A percentile compares a stretch with the other conserved stretches of the same genome.
Conservation (phyloP, 2,329 filamentous ascomycete genomes). For the Tolypocladium cylindrosporum region DNA sequence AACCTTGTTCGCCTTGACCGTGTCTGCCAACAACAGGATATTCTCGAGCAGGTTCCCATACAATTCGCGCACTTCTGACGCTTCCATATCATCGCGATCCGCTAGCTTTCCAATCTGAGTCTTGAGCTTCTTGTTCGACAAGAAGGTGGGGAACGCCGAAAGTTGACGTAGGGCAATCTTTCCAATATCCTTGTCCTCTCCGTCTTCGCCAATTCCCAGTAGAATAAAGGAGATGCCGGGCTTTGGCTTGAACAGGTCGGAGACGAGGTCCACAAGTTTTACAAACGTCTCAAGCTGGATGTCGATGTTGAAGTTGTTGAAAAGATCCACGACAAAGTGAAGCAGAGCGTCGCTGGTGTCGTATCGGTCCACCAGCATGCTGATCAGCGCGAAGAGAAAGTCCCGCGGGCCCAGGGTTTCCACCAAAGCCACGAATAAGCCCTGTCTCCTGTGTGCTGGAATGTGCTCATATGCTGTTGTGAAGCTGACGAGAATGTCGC, state of each 20-base stretch:
- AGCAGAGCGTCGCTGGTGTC: conserved; percentile 63
- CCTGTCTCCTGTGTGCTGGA: conserved; percentile 71
- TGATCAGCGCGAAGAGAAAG: conserved; percentile 77
- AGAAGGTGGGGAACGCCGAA: conserved; percentile 44
- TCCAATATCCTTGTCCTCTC: conserved; percentile 35
- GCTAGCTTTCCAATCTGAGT: conserved; percentile 45
- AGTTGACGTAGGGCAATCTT: conserved; percentile 45
- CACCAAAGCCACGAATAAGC: conserved; percentile 75
- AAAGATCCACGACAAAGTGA: conserved; percentile 65
- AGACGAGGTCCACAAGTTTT: conserved; percentile 65
- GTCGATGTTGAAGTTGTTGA: conserved; percentile 61
- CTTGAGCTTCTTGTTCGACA: conserved; percentile 48
- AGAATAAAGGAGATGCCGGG: conserved; percentile 64
- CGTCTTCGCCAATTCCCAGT: conserved; percentile 46
- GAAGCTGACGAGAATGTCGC: conserved; percentile 89
- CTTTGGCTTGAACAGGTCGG: conserved; percentile 66
- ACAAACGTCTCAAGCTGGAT: conserved; percentile 71
- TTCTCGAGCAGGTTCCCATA: conserved; percentile 61
- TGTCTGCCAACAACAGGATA: conserved; percentile 55
- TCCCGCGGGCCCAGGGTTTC: conserved; percentile 78
- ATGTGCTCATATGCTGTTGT: conserved; percentile 95
- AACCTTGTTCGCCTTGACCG: conserved; percentile 44
- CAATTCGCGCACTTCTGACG: conserved; percentile 55
- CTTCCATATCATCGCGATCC: conserved; percentile 54
- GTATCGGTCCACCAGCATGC: conserved; percentile 87